Percentiles rank a stretch among this genome's conserved stretches.
phyloP scores from a whole-genome alignment of 163 green algal genomes.

The Scenedesmus sp. region DNA sequence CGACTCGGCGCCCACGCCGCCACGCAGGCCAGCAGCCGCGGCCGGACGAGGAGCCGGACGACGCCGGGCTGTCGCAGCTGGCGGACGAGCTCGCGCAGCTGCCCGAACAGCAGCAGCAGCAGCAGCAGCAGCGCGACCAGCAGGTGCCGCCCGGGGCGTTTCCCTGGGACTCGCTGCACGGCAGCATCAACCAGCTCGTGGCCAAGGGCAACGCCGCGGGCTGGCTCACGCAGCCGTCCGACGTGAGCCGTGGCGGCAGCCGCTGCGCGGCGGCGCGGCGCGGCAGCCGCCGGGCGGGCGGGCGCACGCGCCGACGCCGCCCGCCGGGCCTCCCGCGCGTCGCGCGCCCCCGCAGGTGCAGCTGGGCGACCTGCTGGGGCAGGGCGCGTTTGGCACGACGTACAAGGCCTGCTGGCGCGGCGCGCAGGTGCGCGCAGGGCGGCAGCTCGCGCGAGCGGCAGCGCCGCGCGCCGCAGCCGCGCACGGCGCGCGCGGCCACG shows the following conservation, averaged over 20 bases:
- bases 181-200: slow-evolving; percentile 40
- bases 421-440: slow-evolving; percentile 52
- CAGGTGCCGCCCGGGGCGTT: slow-evolving; percentile 5
- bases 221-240: slow-evolving; percentile 58
- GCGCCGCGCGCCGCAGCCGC: too few species aligned
- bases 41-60: not conserved
- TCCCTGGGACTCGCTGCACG: slow-evolving; percentile 16
- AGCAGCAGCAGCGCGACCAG: slow-evolving; percentile 26
- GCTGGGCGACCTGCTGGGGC: slow-evolving; percentile 57
- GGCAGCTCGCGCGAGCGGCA: too few species aligned
- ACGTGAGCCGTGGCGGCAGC: slow-evolving; percentile 47
- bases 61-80: slow-evolving; percentile 1
- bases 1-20: too few species aligned
- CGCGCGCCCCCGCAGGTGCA: slow-evolving; percentile 50
- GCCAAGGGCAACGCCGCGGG: slow-evolving; percentile 51
- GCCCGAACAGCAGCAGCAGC: not conserved
- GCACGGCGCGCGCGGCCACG: too few species aligned
- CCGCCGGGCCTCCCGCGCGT: not conserved
- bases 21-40: slow-evolving; percentile 17
- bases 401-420: slow-evolving; percentile 52
- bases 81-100: slow-evolving; percentile 10
- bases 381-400: slow-evolving; percentile 70
- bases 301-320: too few species aligned
- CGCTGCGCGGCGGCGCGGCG: too few species aligned
- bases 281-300: too few species aligned